Conservation (phyloP, 2,329 filamentous ascomycete genomes). For the Colletotrichum horii region DNA sequence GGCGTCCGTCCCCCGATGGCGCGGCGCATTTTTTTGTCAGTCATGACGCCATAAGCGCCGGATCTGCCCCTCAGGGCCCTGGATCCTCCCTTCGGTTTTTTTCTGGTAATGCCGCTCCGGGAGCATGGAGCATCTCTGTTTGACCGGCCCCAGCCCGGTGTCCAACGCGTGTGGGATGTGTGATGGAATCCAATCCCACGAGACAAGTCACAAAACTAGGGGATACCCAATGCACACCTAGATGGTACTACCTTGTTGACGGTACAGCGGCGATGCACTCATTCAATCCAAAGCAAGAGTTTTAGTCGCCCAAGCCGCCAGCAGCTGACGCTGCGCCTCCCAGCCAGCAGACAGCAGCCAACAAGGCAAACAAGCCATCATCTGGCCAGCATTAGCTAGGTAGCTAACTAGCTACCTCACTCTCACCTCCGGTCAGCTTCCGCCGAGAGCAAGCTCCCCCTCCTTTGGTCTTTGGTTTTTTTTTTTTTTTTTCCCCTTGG, state of each 20-base stretch:
- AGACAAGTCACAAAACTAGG: neutral
- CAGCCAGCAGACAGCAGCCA: neutral
- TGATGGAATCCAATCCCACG: neutral
- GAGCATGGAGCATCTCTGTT: neutral
- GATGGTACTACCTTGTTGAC: neutral
- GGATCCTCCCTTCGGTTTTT: neutral
- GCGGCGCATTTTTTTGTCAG: neutral
- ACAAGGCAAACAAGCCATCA: neutral
- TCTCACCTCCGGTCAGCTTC: neutral
- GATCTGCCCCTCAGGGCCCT: neutral
- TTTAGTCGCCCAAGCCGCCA: neutral
- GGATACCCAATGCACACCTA: neutral
- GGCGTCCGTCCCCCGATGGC: neutral
- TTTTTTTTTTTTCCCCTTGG: neutral
- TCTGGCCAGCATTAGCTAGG: neutral
- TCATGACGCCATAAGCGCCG: slow-evolving; percentile 19
- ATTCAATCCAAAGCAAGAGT: neutral
- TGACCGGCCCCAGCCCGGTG: neutral
- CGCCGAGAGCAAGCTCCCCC: neutral
- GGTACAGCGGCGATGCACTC: neutral
- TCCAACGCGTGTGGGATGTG: neutral
- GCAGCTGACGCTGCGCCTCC: neutral
- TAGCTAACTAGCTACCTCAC: neutral
- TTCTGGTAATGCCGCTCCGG: neutral
- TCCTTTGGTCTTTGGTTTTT: neutral